A percentile compares a stretch with the other conserved stretches of the same genome.
phyloP scores from a whole-genome alignment of 116 monocot genomes.

The Phalaenopsis hybrid region DNA sequence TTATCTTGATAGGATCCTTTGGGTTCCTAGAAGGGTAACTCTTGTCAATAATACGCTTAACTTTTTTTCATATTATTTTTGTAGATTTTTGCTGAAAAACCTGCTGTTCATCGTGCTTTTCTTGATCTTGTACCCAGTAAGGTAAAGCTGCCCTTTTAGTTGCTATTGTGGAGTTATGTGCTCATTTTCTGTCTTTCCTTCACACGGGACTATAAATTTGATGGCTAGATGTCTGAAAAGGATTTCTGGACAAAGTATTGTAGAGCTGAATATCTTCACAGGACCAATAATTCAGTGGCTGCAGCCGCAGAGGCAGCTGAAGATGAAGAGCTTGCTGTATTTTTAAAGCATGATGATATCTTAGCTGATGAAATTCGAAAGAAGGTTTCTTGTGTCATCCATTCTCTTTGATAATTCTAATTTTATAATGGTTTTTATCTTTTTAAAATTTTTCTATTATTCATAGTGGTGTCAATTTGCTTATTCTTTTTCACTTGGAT shows the following conservation, averaged over 20 bases:
- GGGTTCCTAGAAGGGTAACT: not conserved
- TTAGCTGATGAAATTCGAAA: slow-evolving; percentile 64
- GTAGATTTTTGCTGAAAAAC: slow-evolving; percentile 99
- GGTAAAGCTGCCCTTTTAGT: slow-evolving; percentile 25
- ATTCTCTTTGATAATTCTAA: no score
- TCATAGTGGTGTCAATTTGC: not conserved
- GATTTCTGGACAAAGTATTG: slow-evolving; percentile 99
- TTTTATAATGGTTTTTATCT: not conserved
- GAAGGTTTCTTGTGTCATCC: slow-evolving; percentile 41
- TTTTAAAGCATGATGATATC: slow-evolving; percentile 91
- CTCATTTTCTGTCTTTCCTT: not conserved
- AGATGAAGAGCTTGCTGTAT: slow-evolving; percentile 95
- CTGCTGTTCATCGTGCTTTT: slow-evolving; percentile 92
- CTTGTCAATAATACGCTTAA: not conserved
- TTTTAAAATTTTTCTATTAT: not conserved
- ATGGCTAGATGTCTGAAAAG: slow-evolving; percentile 78
- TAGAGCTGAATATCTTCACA: slow-evolving; percentile 87
- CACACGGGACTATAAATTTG: not conserved
- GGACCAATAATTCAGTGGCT: slow-evolving; percentile 66
- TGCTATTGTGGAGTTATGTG: not conserved
- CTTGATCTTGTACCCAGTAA: slow-evolving; percentile 70
- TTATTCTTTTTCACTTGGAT: not conserved
- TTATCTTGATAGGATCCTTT: not conserved
- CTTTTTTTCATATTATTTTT: slow-evolving; percentile 9
- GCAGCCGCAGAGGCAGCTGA: slow-evolving; percentile 97